These are phyloP conservation scores for Apiotrichum gracile DNA, from an alignment of 1,284 basidiomycete species.

Conservation along the genomic window DNA sequence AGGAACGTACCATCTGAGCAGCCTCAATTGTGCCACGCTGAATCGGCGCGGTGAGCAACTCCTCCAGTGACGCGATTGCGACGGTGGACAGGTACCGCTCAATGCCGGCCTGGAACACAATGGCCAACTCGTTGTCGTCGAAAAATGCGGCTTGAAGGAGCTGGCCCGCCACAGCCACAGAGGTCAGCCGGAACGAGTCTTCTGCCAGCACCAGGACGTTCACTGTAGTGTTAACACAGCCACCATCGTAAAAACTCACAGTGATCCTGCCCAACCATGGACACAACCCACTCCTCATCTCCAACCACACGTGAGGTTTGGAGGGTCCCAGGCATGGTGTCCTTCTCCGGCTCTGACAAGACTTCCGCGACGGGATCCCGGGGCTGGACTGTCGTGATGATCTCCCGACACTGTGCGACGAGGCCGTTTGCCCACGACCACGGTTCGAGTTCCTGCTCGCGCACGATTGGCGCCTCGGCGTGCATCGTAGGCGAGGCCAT, in stretches of 20 bases:
- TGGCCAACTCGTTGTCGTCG: conserved; percentile 34
- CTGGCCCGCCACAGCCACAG: neutral
- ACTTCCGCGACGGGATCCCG: neutral
- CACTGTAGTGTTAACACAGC: neutral
- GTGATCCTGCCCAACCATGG: neutral
- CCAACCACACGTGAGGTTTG: conserved; percentile 1
- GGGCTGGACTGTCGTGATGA: neutral
- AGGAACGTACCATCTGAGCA: neutral
- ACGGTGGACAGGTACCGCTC: conserved; percentile 23
- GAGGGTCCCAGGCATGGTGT: neutral
- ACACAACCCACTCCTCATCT: conserved; percentile 5
- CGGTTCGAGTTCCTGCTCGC: conserved; percentile 8
- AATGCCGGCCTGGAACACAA: conserved; percentile 19
- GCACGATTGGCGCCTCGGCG: neutral
- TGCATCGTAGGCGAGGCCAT: neutral
- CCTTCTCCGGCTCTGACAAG: neutral
- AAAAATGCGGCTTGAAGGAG: conserved; percentile 27
- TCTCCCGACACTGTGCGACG: conserved; percentile 1
- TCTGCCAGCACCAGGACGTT: neutral
- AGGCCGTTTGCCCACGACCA: conserved; percentile 17
- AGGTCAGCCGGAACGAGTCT: neutral
- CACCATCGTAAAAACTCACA: neutral
- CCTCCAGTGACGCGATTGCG: neutral
- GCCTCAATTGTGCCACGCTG: neutral
- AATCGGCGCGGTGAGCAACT: neutral